Conservation (phyloP, 306 rosid species). For the Pyrus betulifolia region DNA sequence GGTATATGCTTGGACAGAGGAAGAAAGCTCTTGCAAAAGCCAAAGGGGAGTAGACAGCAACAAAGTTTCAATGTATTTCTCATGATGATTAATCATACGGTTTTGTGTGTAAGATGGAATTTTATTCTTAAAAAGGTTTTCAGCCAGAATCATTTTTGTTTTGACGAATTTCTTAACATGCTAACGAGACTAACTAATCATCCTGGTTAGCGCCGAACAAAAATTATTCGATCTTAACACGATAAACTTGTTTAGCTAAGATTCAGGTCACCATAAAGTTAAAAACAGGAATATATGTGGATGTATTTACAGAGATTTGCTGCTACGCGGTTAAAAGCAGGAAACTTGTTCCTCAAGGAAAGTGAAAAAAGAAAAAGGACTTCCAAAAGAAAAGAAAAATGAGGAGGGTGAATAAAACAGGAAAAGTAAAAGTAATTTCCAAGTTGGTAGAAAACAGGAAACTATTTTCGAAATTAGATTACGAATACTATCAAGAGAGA, state of each 20-base stretch:
- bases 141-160: neutral
- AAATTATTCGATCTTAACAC: neutral
- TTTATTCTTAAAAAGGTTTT: neutral
- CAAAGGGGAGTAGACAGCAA: slow-evolving; percentile 36
- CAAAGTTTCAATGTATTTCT: slow-evolving; percentile 4
- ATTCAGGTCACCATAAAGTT: too few species aligned
- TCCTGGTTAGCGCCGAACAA: neutral
- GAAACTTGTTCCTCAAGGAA: neutral
- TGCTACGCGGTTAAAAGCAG: neutral
- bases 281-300: too few species aligned
- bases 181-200: neutral
- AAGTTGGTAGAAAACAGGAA: too few species aligned
- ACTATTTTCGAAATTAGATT: too few species aligned
- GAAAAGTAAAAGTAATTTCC: too few species aligned
- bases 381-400: neutral
- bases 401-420: neutral
- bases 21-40: slow-evolving; percentile 61
- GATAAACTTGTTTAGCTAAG: too few species aligned
- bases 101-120: neutral
- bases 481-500: too few species aligned
- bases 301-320: too few species aligned
- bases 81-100: neutral
- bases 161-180: neutral
- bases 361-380: too few species aligned
- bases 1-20: slow-evolving; percentile 73